These are phyloP conservation scores for Gymnopus androsaceus DNA, from an alignment of 1,284 basidiomycete species.

Conservation along the genomic window DNA sequence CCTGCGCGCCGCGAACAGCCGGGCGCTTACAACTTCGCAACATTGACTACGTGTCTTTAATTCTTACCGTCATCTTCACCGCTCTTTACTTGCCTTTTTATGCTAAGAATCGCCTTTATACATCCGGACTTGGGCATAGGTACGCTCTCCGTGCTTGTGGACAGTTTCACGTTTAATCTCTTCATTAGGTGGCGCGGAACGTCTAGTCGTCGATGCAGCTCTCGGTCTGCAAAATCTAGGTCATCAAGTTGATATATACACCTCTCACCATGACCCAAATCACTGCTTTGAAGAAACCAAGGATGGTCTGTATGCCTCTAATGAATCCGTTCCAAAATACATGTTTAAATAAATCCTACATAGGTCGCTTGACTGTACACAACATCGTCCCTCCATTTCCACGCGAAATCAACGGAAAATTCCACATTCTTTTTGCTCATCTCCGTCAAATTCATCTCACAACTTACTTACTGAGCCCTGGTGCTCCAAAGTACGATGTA, in stretches of 20 bases:
- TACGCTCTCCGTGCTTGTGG: constrained; percentile 30
- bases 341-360: background rate
- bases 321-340: background rate
- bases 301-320: constrained; percentile 59
- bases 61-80: background rate
- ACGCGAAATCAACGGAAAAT: constrained; percentile 71
- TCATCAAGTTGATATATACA: constrained; percentile 91
- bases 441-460: constrained; percentile 81
- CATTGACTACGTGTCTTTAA: background rate
- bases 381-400: constrained; percentile 79
- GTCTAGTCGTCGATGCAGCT: constrained; percentile 95
- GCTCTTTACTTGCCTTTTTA: background rate
- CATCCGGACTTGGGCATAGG: constrained; percentile 97
- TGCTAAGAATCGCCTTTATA: constrained; percentile 75
- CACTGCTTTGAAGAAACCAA: constrained; percentile 91
- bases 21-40: too few species aligned
- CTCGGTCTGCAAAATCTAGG: constrained; percentile 83
- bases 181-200: constrained; percentile 85
- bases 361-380: constrained; percentile 86
- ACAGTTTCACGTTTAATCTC: constrained; percentile 15
- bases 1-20: too few species aligned
- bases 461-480: constrained; percentile 53
- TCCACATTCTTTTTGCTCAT: constrained; percentile 91
- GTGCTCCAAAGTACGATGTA: constrained; percentile 68
- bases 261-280: constrained; percentile 85